Evolutionary conservation across 2,329 filamentous ascomycete genomes (phyloP).

Genomic region (Trichoderma sp.): DNA sequence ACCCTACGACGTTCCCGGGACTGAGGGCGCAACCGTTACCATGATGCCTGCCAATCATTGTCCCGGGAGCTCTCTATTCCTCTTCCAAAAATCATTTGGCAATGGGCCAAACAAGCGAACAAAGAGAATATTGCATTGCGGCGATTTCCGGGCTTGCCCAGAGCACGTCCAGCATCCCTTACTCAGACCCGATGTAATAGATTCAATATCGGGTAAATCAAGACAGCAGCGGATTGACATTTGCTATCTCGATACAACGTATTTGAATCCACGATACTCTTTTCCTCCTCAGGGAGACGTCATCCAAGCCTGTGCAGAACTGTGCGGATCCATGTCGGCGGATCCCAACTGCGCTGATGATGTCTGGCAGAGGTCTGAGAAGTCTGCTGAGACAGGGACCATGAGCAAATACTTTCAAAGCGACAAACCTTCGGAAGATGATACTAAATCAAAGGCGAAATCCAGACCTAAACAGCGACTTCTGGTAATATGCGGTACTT

Average conservation of each 20-base stretch:
- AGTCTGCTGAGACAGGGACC: constrained; percentile 40
- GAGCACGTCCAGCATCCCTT: constrained; percentile 80
- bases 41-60: constrained; percentile 98
- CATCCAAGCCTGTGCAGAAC: constrained; percentile 79
- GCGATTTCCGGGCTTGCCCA: constrained; percentile 89
- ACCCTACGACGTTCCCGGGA: constrained; percentile 73
- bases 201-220: constrained; percentile 66
- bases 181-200: constrained; percentile 70
- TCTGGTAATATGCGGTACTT: constrained; percentile 90
- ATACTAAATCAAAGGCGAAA: constrained; percentile 29
- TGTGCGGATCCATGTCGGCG: constrained; percentile 76
- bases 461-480: constrained; percentile 54
- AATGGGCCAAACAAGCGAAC: constrained; percentile 57
- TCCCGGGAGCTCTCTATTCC: constrained; percentile 86
- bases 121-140: constrained; percentile 88
- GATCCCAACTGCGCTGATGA: constrained; percentile 52
- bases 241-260: constrained; percentile 96
- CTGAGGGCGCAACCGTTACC: constrained; percentile 78
- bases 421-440: constrained; percentile 30
- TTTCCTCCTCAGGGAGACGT: constrained; percentile 90
- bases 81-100: constrained; percentile 77
- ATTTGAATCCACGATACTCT: constrained; percentile 90
- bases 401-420: constrained; percentile 55
- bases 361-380: constrained; percentile 45
- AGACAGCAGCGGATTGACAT: constrained; percentile 87